Conservation (phyloP, 2,329 filamentous ascomycete genomes). For the Paracoccidioides brasiliensis region DNA sequence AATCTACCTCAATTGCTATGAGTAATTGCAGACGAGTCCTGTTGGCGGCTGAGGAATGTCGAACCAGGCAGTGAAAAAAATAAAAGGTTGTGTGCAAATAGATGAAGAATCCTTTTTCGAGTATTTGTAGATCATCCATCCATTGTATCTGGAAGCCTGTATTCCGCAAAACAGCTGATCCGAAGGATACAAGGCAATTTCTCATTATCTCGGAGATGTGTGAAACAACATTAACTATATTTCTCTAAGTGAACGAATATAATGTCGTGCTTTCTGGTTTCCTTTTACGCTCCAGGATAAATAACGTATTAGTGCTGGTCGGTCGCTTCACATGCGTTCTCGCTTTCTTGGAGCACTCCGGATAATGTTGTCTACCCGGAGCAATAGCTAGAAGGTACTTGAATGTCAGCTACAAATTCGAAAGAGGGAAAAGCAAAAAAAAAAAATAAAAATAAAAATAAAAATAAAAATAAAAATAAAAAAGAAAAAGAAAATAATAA, state of each 20-base stretch:
- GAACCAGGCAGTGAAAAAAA: too few relatives aligned
- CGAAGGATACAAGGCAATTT: background rate
- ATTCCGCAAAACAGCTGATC: too few relatives aligned
- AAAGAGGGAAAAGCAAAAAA: background rate
- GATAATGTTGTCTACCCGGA: slow-evolving; percentile 97
- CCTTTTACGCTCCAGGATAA: background rate
- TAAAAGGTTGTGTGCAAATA: too few relatives aligned
- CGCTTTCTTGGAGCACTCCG: slow-evolving; percentile 75
- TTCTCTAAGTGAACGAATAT: background rate
- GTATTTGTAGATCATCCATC: too few relatives aligned
- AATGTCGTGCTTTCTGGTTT: background rate
- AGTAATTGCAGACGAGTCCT: too few relatives aligned
- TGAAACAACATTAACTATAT: slow-evolving; percentile 1
- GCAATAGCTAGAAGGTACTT: slow-evolving; percentile 50
- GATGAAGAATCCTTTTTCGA: too few relatives aligned
- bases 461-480: too few relatives aligned
- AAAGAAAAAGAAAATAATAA: background rate
- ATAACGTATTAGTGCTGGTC: background rate
- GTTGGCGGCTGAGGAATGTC: too few relatives aligned
- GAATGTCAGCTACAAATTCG: slow-evolving; percentile 9
- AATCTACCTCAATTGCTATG: too few relatives aligned
- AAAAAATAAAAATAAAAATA: background rate
- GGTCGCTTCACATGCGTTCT: slow-evolving; percentile 51
- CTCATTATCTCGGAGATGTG: background rate
- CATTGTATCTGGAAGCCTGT: too few relatives aligned